These are phyloP conservation scores for Cerrena zonata DNA, from an alignment of 1,284 basidiomycete genomes.

Conservation along the genomic window DNA sequence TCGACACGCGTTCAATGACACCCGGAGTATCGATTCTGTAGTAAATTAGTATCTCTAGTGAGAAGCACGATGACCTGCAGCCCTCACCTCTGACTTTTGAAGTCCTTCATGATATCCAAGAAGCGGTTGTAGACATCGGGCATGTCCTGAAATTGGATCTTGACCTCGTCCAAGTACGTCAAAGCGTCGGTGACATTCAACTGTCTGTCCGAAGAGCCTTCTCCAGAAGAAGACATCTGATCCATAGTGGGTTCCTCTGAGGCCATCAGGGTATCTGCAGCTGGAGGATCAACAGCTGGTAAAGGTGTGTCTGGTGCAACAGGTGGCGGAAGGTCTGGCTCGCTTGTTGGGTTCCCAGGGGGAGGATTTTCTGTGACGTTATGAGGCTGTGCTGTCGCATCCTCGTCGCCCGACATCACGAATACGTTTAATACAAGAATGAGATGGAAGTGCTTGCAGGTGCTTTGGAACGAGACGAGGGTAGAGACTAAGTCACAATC, in stretches of 20 bases:
- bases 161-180: conserved; percentile 90
- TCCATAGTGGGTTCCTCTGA: not conserved
- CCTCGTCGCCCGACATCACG: not conserved
- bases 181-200: conserved; percentile 87
- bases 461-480: not conserved
- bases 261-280: not conserved
- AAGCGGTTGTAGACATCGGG: conserved; percentile 94
- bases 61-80: not conserved
- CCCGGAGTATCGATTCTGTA: conserved; percentile 92
- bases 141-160: conserved; percentile 79
- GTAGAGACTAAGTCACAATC: not conserved
- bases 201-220: conserved; percentile 28
- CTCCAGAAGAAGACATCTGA: not conserved
- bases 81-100: conserved; percentile 82
- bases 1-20: conserved; percentile 91
- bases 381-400: not conserved
- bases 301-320: not conserved
- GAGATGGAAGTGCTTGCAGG: not conserved
- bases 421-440: not conserved
- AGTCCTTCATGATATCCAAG: conserved; percentile 97
- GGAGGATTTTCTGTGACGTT: not conserved
- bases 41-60: conserved; percentile 7
- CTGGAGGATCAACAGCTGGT: not conserved
- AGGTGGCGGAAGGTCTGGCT: not conserved
- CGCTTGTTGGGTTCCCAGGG: no score